Evolutionary conservation across 768 basidiomycete genomes (phyloP), one percentile per base, ranked within the genome.

Genomic region (Suillus discolor): DNA sequence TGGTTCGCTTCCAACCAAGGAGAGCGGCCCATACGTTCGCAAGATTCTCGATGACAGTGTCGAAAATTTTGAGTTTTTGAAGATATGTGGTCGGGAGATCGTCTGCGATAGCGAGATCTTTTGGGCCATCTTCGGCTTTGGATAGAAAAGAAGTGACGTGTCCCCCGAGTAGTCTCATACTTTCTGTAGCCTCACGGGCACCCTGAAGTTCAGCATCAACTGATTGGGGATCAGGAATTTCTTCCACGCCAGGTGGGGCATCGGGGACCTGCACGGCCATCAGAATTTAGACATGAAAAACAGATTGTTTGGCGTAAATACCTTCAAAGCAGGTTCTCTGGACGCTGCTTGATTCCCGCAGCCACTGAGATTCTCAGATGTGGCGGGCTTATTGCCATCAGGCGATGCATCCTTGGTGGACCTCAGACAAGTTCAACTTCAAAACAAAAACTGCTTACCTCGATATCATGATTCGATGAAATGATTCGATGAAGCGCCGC

Each of bases 31-130:
- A 20, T 23, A 62, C 64, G 36, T 63, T 20, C 1, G 31, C 64
- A 25, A 65, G 47, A 6, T 36, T 5, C 38, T 1, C 13, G 13
- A 63, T 42, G 23, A n/a, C 60, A 6, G 44, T 23, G n/a, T 65
- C 15, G 13, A 65, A 65, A 18, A 63, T 39, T 4, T 2, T 49
- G 6, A 65, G 59, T 20, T 60, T 44, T 51, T 45, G 61, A 16
- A 65, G 44, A 38, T 47, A 62, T 23, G 63, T 64, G 23, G 38
- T 6, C 38, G 62, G 38, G 23, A 64, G 41, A 9, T 23, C 8
- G 25, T 41, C 28, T 61, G 2, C 18, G 6, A 6, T 6, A 55
- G 9, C 6, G 5, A 55, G 54, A 13, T 3, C 54, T 20, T 18
- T 9, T 20, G 9, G 18, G 18, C 9, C 31, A 11, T 54, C 11